Conservation (phyloP, 2,329 filamentous ascomycete species). For the Scleromitrula shiraiana region DNA sequence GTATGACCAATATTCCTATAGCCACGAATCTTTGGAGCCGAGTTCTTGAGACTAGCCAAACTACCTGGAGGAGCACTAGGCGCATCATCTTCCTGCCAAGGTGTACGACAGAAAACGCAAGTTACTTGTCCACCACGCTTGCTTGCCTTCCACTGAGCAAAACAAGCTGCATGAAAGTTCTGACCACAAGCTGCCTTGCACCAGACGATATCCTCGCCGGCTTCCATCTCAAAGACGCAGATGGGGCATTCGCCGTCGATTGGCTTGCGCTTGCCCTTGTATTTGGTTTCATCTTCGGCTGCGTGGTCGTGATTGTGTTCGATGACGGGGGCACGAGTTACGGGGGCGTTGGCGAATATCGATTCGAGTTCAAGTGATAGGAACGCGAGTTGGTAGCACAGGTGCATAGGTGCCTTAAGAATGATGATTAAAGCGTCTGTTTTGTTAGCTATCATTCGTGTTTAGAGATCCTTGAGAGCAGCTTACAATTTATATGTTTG, state of each 20-base stretch:
- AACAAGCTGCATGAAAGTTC: conserved; percentile 46
- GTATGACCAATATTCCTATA: conserved; percentile 16
- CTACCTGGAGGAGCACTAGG: conserved; percentile 2
- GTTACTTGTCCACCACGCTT: conserved; percentile 39
- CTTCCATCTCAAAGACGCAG: conserved; percentile 17
- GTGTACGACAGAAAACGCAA: conserved; percentile 53
- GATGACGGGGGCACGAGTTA: conserved; percentile 11
- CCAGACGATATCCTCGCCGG: conserved; percentile 41
- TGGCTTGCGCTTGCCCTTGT: conserved; percentile 16
- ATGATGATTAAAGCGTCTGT: conserved; percentile 18
- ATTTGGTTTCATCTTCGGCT: conserved; percentile 7
- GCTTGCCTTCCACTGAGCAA: conserved; percentile 44
- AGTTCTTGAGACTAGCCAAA: conserved; percentile 13
- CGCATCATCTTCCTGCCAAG: conserved; percentile 40
- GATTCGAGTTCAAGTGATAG: conserved; percentile 13
- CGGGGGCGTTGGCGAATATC: conserved; percentile 17
- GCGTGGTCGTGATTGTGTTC: conserved; percentile 4
- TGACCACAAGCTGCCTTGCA: conserved; percentile 49
- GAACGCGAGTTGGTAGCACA: conserved; percentile 17
- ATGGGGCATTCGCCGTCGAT: conserved; percentile 18
- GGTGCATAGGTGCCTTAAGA: conserved; percentile 14
- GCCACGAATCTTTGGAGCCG: conserved; percentile 14
- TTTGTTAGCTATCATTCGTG: not conserved
- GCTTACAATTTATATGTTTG: conserved; percentile 18
- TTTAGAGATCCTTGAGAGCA: not conserved